A percentile compares a stretch with the other conserved stretches of the same genome.
These are phyloP conservation scores for Fusarium sarcochroum DNA, from an alignment of 2,329 filamentous ascomycete species.

Conservation along the genomic window DNA sequence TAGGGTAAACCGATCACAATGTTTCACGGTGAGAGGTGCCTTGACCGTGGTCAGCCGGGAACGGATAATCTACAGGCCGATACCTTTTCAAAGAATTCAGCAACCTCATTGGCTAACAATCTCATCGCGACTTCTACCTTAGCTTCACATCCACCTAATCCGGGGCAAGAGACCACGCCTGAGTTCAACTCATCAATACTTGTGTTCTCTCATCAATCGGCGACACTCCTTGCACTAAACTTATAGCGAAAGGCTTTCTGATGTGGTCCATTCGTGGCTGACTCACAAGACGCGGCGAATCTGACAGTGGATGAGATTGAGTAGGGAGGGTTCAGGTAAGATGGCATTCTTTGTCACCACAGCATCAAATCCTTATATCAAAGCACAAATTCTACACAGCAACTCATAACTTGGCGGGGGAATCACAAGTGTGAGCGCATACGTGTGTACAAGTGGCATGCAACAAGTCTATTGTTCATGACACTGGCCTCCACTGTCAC, in stretches of 20 bases:
- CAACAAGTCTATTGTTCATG: neutral
- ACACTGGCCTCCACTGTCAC: neutral
- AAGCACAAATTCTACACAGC: too few relatives aligned
- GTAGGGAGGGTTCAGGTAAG: conserved; percentile 31
- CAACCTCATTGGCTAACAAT: conserved; percentile 43
- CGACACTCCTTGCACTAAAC: neutral
- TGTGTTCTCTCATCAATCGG: conserved; percentile 7
- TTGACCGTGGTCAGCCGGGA: conserved; percentile 25
- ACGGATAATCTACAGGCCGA: conserved; percentile 45
- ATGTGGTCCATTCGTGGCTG: neutral
- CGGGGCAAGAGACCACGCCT: conserved; percentile 22
- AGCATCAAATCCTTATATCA: conserved; percentile 7
- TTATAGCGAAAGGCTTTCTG: neutral
- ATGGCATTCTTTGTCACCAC: conserved; percentile 3
- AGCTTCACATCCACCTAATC: conserved; percentile 39
- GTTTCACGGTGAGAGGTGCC: neutral
- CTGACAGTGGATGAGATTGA: conserved; percentile 34
- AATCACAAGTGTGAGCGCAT: neutral
- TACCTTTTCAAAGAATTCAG: conserved; percentile 3
- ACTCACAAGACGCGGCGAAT: conserved; percentile 1
- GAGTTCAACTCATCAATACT: conserved; percentile 33
- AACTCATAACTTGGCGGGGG: too few relatives aligned
- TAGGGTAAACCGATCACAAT: conserved; percentile 25
- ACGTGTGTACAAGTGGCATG: neutral
- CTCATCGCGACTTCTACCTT: conserved; percentile 38